Percentiles rank a stretch among this genome's conserved stretches.
phyloP scores from a whole-genome alignment of 2,329 filamentous ascomycete species.

The Phaeosphaeriaceae sp. region DNA sequence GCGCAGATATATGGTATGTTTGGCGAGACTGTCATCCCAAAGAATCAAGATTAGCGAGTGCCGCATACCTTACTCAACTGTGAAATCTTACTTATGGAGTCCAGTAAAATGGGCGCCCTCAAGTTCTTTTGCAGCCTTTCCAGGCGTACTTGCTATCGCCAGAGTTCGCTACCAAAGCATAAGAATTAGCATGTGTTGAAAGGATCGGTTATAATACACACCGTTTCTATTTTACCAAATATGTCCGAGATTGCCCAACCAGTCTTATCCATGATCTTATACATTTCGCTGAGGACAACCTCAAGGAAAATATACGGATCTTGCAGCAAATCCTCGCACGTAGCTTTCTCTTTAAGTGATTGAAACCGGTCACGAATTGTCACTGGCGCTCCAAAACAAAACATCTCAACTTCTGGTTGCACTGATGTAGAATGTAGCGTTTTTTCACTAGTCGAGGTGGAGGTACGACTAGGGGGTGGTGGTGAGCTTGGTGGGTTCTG shows the following conservation, averaged over 20 bases:
- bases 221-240: slow-evolving; percentile 42
- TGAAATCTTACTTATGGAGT: too few relatives aligned
- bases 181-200: not conserved
- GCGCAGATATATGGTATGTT: slow-evolving; percentile 46
- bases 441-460: slow-evolving; percentile 19
- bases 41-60: slow-evolving; percentile 13
- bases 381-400: slow-evolving; percentile 36
- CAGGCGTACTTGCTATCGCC: slow-evolving; percentile 22
- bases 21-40: slow-evolving; percentile 48
- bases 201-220: slow-evolving; percentile 7
- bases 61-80: too few relatives aligned
- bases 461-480: slow-evolving; percentile 13
- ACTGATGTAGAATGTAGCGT: slow-evolving; percentile 3
- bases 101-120: too few relatives aligned
- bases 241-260: slow-evolving; percentile 37
- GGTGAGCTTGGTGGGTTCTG: slow-evolving; percentile 4
- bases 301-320: slow-evolving; percentile 44
- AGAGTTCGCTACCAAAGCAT: slow-evolving; percentile 29
- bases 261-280: slow-evolving; percentile 34
- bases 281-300: slow-evolving; percentile 41
- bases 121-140: slow-evolving; percentile 24
- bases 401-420: slow-evolving; percentile 24
- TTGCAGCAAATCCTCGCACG: slow-evolving; percentile 26
- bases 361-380: slow-evolving; percentile 24
- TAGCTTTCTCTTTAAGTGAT: slow-evolving; percentile 12